Evolutionary conservation across 108 stramenopile species (phyloP).

Genomic region (Pseudonitzschia pungens): DNA sequence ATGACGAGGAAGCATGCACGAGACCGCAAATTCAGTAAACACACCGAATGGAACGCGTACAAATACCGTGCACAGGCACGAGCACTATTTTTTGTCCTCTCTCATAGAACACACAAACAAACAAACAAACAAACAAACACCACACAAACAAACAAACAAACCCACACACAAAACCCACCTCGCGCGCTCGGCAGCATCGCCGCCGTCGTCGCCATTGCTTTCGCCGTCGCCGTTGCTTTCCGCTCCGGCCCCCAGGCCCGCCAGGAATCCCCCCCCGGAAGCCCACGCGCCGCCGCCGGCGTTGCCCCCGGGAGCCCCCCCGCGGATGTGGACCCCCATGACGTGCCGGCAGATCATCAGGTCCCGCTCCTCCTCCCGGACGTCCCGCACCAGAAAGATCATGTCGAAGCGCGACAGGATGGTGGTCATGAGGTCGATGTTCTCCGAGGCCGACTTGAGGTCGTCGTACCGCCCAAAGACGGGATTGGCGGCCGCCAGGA

Average conservation of each 20-base stretch:
- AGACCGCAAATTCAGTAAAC: too few species aligned
- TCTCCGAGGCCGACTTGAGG: slow-evolving; percentile 92
- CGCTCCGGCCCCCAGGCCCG: slow-evolving; percentile 9
- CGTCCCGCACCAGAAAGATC: slow-evolving; percentile 97
- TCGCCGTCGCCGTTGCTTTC: too few species aligned
- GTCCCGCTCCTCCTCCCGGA: slow-evolving; percentile 95
- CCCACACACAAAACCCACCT: slow-evolving; percentile 10
- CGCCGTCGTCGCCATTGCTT: too few species aligned
- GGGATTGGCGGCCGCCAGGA: slow-evolving; percentile 99
- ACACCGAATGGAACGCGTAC: too few species aligned
- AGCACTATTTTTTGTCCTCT: too few species aligned
- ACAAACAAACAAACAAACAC: too few species aligned
- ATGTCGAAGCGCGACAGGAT: slow-evolving; percentile 98
- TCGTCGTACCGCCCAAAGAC: slow-evolving; percentile 99
- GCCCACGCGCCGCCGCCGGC: background rate
- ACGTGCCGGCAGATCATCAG: slow-evolving; percentile 95
- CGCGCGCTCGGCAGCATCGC: background rate
- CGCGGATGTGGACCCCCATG: slow-evolving; percentile 93
- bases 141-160: too few species aligned
- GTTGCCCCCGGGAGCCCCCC: slow-evolving; percentile 30
- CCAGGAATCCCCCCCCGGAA: background rate
- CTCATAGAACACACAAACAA: too few species aligned
- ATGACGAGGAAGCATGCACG: too few species aligned
- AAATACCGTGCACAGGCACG: too few species aligned
- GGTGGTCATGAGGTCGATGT: slow-evolving; percentile 98